Evolutionary conservation across 2,329 filamentous ascomycete genomes (phyloP).

Genomic region (Sclerotinia subarctica): DNA sequence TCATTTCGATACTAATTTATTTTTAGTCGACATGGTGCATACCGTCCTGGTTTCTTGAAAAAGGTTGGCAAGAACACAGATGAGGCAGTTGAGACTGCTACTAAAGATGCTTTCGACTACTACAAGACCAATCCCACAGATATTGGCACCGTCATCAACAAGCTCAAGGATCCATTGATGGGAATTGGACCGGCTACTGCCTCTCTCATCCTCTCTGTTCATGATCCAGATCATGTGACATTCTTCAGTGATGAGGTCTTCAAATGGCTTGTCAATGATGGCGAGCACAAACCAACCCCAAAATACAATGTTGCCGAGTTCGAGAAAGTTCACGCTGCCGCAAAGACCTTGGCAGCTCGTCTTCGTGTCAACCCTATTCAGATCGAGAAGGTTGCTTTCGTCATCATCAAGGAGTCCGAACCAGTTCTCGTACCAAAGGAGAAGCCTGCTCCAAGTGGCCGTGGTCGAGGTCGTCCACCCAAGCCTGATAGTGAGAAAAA

Average conservation of each 20-base stretch:
- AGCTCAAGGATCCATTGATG: constrained; percentile 55
- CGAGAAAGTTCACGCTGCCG: constrained; percentile 47
- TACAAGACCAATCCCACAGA: constrained; percentile 44
- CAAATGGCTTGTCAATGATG: constrained; percentile 63
- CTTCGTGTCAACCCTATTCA: constrained; percentile 58
- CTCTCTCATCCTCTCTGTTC: constrained; percentile 66
- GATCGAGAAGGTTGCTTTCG: constrained; percentile 68
- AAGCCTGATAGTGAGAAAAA: constrained; percentile 32
- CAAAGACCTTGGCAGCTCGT: constrained; percentile 45
- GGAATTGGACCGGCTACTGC: constrained; percentile 80
- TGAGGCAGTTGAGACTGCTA: constrained; percentile 46
- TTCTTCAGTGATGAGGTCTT: constrained; percentile 83
- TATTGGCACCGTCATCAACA: constrained; percentile 47
- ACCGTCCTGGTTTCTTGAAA: constrained; percentile 58
- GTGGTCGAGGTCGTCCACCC: constrained; percentile 29
- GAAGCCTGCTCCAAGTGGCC: constrained; percentile 26
- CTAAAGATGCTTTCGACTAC: constrained; percentile 49
- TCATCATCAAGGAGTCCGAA: constrained; percentile 51
- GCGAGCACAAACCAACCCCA: constrained; percentile 48
- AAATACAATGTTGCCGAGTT: constrained; percentile 73
- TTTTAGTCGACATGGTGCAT: constrained; percentile 54
- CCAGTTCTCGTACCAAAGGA: constrained; percentile 28
- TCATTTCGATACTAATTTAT: constrained; percentile 1
- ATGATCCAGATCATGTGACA: constrained; percentile 55
- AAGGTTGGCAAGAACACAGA: constrained; percentile 55